Conservation (phyloP, 2,329 filamentous ascomycete genomes). For the Daldinia eschscholtzii region DNA sequence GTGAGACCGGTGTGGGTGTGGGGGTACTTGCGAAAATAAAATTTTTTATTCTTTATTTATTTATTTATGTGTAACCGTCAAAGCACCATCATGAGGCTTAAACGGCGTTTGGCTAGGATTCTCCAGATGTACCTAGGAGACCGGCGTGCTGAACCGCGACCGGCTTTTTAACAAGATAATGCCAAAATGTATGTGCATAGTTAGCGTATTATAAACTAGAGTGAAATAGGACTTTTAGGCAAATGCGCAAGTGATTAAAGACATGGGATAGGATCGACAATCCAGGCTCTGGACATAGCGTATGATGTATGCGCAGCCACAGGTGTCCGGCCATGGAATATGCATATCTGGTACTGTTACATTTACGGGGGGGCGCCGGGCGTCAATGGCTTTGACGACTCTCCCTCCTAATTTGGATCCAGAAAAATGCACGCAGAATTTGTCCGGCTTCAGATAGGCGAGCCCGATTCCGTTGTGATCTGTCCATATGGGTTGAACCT, state of each 20-base stretch:
- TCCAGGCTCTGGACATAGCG: neutral
- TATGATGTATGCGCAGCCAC: slow-evolving; percentile 7
- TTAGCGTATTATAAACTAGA: neutral
- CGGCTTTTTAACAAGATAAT: slow-evolving; percentile 4
- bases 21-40: neutral
- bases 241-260: slow-evolving; percentile 1
- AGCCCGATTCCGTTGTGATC: slow-evolving; percentile 23
- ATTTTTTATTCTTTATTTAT: neutral
- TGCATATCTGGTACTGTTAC: slow-evolving; percentile 3
- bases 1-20: slow-evolving; percentile 16
- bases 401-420: slow-evolving; percentile 7
- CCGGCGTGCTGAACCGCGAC: neutral
- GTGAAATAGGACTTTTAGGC: neutral
- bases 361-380: slow-evolving; percentile 4
- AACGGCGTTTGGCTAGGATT: neutral
- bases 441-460: slow-evolving; percentile 31
- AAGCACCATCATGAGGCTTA: slow-evolving; percentile 7
- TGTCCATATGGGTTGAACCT: slow-evolving; percentile 21
- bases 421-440: slow-evolving; percentile 3
- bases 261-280: neutral
- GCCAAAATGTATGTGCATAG: slow-evolving; percentile 13
- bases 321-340: slow-evolving; percentile 2
- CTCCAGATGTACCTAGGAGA: neutral
- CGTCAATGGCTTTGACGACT: slow-evolving; percentile 6
- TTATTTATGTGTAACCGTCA: no score